Evolutionary conservation across 352 stramenopile species (phyloP).

Genomic region (Phytophthora multivora): DNA sequence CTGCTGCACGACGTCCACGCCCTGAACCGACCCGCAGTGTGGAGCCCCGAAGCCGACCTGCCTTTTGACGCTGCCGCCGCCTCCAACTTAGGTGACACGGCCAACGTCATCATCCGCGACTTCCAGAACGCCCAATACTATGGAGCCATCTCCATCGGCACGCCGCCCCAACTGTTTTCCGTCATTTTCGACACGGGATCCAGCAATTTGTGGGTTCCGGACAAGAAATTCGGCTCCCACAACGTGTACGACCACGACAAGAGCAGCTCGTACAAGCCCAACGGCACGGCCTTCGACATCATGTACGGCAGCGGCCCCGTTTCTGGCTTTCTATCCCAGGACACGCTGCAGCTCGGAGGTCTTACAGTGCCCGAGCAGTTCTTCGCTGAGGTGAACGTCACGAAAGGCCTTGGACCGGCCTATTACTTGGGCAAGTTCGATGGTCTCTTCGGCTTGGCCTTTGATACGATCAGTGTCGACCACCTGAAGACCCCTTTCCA

Average conservation of each 20-base stretch:
- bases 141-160: slow-evolving; percentile 90
- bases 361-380: slow-evolving; percentile 82
- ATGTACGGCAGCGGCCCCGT: slow-evolving; percentile 96
- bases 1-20: slow-evolving; percentile 55
- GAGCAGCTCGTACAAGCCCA: slow-evolving; percentile 87
- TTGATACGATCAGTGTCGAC: slow-evolving; percentile 93
- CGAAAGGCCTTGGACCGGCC: slow-evolving; percentile 93
- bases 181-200: slow-evolving; percentile 98
- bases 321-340: slow-evolving; percentile 91
- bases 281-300: slow-evolving; percentile 95
- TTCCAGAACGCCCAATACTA: slow-evolving; percentile 97
- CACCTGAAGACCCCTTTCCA: slow-evolving; percentile 94
- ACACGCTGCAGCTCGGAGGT: slow-evolving; percentile 72
- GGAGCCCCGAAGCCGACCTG: slow-evolving; percentile 38
- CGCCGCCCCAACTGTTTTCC: slow-evolving; percentile 90
- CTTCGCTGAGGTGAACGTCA: slow-evolving; percentile 97
- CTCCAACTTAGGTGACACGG: slow-evolving; percentile 10
- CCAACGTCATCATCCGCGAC: slow-evolving; percentile 85
- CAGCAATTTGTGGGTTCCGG: slow-evolving; percentile 97
- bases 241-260: slow-evolving; percentile 89
- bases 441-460: slow-evolving; percentile 97
- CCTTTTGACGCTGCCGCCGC: not conserved
- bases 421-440: slow-evolving; percentile 98
- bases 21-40: slow-evolving; percentile 46
- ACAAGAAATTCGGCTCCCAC: slow-evolving; percentile 74